Percentiles rank a stretch among this genome's conserved stretches.
Conservation (phyloP, 495 filamentous ascomycete species). For the Neurospora cerealis region DNA sequence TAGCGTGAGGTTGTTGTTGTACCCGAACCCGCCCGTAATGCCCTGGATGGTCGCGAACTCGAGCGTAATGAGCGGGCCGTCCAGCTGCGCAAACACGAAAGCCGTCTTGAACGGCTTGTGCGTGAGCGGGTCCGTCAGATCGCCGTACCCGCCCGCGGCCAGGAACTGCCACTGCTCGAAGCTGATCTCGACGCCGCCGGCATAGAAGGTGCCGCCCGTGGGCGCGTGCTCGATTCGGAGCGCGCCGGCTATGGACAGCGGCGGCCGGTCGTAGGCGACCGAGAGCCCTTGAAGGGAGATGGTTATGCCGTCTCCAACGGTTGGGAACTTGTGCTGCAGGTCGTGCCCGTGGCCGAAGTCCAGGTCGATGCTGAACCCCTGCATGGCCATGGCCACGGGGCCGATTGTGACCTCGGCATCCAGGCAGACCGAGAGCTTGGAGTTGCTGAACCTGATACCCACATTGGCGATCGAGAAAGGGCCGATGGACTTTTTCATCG, state of each 20-base stretch:
- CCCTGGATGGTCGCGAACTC: slow-evolving; percentile 27
- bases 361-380: slow-evolving; percentile 25
- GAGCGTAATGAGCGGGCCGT: slow-evolving; percentile 31
- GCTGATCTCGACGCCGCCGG: slow-evolving; percentile 23
- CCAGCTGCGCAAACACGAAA: slow-evolving; percentile 31
- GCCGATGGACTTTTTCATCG: slow-evolving; percentile 2
- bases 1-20: slow-evolving; percentile 19
- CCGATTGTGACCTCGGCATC: slow-evolving; percentile 29
- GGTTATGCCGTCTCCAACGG: slow-evolving; percentile 13
- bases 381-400: slow-evolving; percentile 25
- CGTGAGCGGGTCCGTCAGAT: neutral
- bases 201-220: slow-evolving; percentile 12
- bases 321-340: slow-evolving; percentile 11
- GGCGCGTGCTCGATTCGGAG: slow-evolving; percentile 19
- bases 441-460: slow-evolving; percentile 22
- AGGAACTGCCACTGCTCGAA: slow-evolving; percentile 22
- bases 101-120: slow-evolving; percentile 16
- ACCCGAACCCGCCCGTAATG: slow-evolving; percentile 13
- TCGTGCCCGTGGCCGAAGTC: slow-evolving; percentile 4
- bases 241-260: slow-evolving; percentile 22
- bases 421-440: slow-evolving; percentile 19
- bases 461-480: slow-evolving; percentile 19
- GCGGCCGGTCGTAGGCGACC: slow-evolving; percentile 21
- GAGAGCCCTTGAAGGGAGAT: slow-evolving; percentile 23
- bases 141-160: slow-evolving; percentile 25